Evolutionary conservation across 768 basidiomycete genomes (phyloP), one percentile per base, ranked within the genome.

Genomic region (Amanita subjunquillea): DNA sequence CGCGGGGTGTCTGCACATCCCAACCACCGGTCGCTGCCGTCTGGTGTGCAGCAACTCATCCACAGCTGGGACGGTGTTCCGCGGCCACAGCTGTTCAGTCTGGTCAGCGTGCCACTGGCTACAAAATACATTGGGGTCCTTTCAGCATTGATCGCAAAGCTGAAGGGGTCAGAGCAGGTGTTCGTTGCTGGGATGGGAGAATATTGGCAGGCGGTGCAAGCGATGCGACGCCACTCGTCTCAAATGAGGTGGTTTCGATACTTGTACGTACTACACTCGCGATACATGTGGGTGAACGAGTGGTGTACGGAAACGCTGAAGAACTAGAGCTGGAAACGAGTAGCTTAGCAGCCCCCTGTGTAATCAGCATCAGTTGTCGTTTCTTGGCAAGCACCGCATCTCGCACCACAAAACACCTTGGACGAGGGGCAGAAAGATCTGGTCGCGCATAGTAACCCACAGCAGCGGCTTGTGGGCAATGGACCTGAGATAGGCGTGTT

Each of bases 201-300:
- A 41, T 93, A 87, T 58, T 42, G 67, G 48, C 71, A 62, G 22
- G 79, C 85, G 3, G 61, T 87, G 10, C 60, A 67, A 25, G 91
- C 92, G 5, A 91, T 93, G 83, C 65, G 68, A 55, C 68, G 74
- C 53, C 93, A 96, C 58, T 56, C 68, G 50, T 82, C 81, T 54
- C 93, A 96, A 70, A 67, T 91, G 54, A 79, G 81, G 40, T 94
- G 92, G 92, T 95, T 91, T 70, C 78, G 93, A 39, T 91, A 86
- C 79, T 68, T 93, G 52, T 88, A 92, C 62, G 72, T 94, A 37
- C 57, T 67, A 20, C 88, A 85, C 62, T 92, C 89, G 15, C 75
- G 85, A 53, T 91, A 93, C 62, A 87, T 95, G 89, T 95, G 93
- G 92, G 79, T 88, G 25, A 93, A 93, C 56, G 84, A 88, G 57